Evolutionary conservation across 306 rosid genomes (phyloP), one percentile per base, ranked within the genome.

Genomic region (Mimosa bimucronata): DNA sequence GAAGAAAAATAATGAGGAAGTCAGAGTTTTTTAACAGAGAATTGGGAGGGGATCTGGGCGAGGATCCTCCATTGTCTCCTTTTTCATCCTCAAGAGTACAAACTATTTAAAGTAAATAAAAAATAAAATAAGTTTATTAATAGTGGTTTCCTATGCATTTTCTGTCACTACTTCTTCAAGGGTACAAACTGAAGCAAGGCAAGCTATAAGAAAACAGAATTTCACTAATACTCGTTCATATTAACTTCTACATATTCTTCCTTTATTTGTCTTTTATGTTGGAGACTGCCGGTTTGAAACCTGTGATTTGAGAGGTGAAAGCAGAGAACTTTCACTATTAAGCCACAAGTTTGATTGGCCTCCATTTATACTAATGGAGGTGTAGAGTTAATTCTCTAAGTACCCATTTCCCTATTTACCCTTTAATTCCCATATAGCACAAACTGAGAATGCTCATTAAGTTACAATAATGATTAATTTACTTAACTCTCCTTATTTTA

Each of bases 401-500:
- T 55, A 55, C 62, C 4, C 61, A 55, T 55, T 55, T 55, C 29
- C 62, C 28, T 55, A 9, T n/a, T 55, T 55, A 55, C 62, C 14
- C 57, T 50, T 52, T 55, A 55, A 23, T 55, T 55, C 14, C 14
- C 13, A 55, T 55, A 8, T 21, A 55, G 3, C 62, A 21, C 60
- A 61, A 46, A 71, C 44, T 9, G 40, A 61, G 7, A 12, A 38
- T 76, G 14, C 44, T 13, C 40, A 61, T 76, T 61, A 5, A 23
- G 44, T 29, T 13, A 2, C 60, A n/a, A 42, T 45, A 40, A 19
- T 7, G 16, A 13, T 50, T 73, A 73, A 34, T 65, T 19, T 25
- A 37, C 58, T 74, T 52, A 30, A 71, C 50, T 53, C 10, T 21
- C 18, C 50, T 64, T 75, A 66, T 45, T 69, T 70, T 30, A 60